Evolutionary conservation across 495 filamentous ascomycete genomes (phyloP), one percentile per base, ranked within the genome.

Genomic region (Echria macrotheca): DNA sequence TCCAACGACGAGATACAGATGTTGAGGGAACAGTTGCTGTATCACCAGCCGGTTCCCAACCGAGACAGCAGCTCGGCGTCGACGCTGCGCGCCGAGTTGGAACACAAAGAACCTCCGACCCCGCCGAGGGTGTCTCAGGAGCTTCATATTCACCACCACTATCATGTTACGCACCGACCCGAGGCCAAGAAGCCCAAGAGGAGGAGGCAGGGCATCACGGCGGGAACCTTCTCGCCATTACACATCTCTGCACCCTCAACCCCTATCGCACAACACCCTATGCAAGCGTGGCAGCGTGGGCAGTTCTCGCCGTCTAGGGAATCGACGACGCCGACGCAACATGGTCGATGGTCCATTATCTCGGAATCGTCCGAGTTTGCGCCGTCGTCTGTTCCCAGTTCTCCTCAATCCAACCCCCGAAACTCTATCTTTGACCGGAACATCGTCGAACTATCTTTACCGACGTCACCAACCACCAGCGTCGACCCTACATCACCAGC

Each of bases 1-100:
- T 94, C 91, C n/a, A 94, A 96, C 60, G 84, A 95, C 58, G 91
- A 96, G 63, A 89, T 96, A 7, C 85, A 95, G 60, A 80, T 75
- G 44, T 70, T 98, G 33, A 78, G 89, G 22, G 87, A 96, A 55
- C 87, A 95, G 63, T 67, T 96, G n/a, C 54, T 85, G 50, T 77
- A 78, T 28, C 88, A 95, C 61, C 88, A 91, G 53, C 87, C 87
- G 7, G 63, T 81, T 8, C 67, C 63, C 23, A 44, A 10, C 18
- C 37, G 28, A 1, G 65, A 70, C 5, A 45, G 31, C n/a, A 64
- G 58, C 40, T 46, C 69, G 49, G 47, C 72, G 47, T 69, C 79
- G 7, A 83, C 79, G 4, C 63, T 94, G 31, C 77, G 79, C 38
- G 78, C 84, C 50, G 90, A 96, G 60, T 71, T 95, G 18, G 76